Evolutionary conservation across 1,284 basidiomycete species (phyloP), one percentile per base, ranked within the genome.

Genomic region (Trichosporon ovoides): DNA sequence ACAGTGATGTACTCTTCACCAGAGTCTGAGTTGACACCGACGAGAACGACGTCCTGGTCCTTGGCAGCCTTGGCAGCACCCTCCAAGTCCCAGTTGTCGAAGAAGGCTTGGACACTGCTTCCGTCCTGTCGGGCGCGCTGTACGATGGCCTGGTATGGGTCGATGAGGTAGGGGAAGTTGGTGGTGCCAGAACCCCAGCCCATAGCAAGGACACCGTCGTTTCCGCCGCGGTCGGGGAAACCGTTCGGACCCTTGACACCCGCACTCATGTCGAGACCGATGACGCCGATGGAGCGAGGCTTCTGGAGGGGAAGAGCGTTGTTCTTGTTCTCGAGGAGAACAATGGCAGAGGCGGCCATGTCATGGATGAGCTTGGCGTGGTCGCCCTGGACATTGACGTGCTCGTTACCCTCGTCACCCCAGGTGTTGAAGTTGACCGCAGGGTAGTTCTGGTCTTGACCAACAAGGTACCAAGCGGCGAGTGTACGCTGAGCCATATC

Each of bases 181-280:
- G 70, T 73, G 7, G 80, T 73, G 55, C 87, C 87, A 52, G 83
- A 84, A n/a, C 86, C 90, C 89, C 90, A 91, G 31, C 89, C 89
- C 83, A 89, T 86, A 6, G 87, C 88, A 1, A 91, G 80, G n/a
- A 86, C 82, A 34, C 78, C 78, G 18, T 76, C 69, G n/a, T 73
- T 60, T 4, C 80, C 80, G n/a, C 78, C 79, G 11, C 78, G 78
- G 56, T 90, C 87, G 12, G 75, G 37, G 66, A 84, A 91, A 49
- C 84, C 82, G 75, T 91, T 92, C 2, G 89, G 86, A 0, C 89
- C 89, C 34, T 80, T 78, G 28, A 67, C 72, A 6, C 83, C 82
- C 0, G 88, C 87, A 1, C 85, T 87, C 14, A 88, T 85, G 71
- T 89, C 89, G 40, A 81, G 82, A 19, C 86, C 87, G 55, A 87